Base-by-base conservation (phyloP, 2,329 filamentous ascomycete genomes). In the Colletotrichum sp. region DNA sequence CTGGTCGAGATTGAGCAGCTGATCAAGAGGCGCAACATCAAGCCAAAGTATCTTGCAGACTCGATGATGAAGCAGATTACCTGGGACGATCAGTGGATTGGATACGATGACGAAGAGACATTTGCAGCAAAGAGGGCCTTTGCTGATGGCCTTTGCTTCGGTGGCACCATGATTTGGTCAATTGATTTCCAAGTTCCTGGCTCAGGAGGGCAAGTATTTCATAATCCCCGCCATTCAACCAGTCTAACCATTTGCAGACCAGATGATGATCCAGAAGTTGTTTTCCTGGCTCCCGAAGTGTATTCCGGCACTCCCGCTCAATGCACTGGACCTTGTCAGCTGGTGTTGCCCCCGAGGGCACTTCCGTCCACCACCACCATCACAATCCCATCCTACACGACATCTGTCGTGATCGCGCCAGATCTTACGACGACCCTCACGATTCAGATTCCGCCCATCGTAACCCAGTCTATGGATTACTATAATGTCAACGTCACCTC, bases 1-100 rank as follows among this genome's bases (percentile, higher is more conserved):
- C 68, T 82, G 0, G 55, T 77, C 1, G 83, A 85, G 75, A 84
- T 85, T 36, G 67, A 99, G 86, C 96, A 99, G 86, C 89, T 92
- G 30, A 95, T 99, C 76, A 96, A 99, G 87, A 93, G 92, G 84
- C 93, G 90, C 81, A 96, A 96, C 18, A 79, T 94, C 28, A 86
- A 93, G 79, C 94, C 94, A 78, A 96, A 99, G 84, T 93, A 96
- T 81, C 80, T 92, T 39, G 86, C 87, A 6, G 72, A 76, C 4
- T 80, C 78, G 18, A 66, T 66, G 63, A 80, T 83, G 77, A 83
- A 83, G 71, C 55, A 80, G 24, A 69, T 82, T 55, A 77, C 76
- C 12, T 83, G 78, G 77, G 79, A 72, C 26, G 80, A 80, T 36
- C 79, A 81, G 68, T 82, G 79, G 80, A 78, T 82, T 13, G 78